These are phyloP conservation scores for Diversispora epigaea DNA, from an alignment of 192 early-diverging fungal genomes.

Conservation along the genomic window DNA sequence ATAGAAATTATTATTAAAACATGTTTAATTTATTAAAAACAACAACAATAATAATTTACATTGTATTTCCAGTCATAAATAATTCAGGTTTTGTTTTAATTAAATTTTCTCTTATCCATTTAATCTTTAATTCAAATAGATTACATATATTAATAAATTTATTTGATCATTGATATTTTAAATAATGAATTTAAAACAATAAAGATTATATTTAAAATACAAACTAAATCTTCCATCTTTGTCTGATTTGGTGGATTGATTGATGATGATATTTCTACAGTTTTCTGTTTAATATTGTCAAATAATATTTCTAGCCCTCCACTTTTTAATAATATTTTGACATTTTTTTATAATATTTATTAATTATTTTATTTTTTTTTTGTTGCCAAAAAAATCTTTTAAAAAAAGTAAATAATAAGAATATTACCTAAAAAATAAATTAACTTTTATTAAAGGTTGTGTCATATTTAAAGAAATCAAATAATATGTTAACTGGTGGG, in stretches of 20 bases:
- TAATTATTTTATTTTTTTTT: background rate
- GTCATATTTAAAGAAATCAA: no score
- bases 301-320: conserved; percentile 95
- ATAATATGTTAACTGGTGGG: no score
- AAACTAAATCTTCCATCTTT: conserved; percentile 54
- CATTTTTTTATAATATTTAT: background rate
- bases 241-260: conserved; percentile 33
- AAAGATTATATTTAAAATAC: conserved; percentile 44
- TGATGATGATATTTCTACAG: conserved; percentile 48
- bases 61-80: conserved; percentile 78
- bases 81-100: conserved; percentile 80
- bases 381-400: background rate
- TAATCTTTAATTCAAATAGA: conserved; percentile 41
- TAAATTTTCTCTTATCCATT: conserved; percentile 64
- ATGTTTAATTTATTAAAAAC: background rate
- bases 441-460: background rate
- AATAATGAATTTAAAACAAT: background rate
- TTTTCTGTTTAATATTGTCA: conserved; percentile 64
- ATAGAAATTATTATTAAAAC: background rate
- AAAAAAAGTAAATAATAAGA: background rate
- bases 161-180: background rate
- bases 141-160: background rate
- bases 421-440: conserved; percentile 29
- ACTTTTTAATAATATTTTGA: conserved; percentile 38
- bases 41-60: conserved; percentile 54